Percentiles rank a stretch among this genome's conserved stretches.
phyloP scores from a whole-genome alignment of 225 moss, liverwort and hornwort species.

The Sphagnum contortum region DNA sequence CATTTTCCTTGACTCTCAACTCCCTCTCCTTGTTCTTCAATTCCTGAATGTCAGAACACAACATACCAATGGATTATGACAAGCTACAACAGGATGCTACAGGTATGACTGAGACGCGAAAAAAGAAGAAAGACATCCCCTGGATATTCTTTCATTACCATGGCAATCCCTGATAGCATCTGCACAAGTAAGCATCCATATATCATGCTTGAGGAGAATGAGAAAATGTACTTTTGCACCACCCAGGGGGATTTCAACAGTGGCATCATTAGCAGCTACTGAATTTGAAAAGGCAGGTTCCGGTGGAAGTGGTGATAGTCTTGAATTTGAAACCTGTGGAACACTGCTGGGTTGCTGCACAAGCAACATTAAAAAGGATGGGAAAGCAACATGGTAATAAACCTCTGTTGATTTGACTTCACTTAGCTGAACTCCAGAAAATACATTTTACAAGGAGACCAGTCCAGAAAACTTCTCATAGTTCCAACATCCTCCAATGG shows the following conservation, averaged over 20 bases:
- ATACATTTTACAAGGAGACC: too few species aligned
- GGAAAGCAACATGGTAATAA: too few species aligned
- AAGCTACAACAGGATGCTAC: too few species aligned
- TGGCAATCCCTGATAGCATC: background rate
- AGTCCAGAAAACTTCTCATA: too few species aligned
- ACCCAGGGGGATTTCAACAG: constrained; percentile 87
- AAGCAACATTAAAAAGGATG: background rate
- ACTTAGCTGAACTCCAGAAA: too few species aligned
- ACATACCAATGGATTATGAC: background rate
- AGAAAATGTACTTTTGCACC: constrained; percentile 40
- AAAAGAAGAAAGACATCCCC: too few species aligned
- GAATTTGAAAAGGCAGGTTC: constrained; percentile 64
- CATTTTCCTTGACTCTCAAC: constrained; percentile 76
- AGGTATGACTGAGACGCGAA: too few species aligned
- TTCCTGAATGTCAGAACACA: constrained; percentile 34
- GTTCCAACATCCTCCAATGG: too few species aligned
- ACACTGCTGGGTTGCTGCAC: constrained; percentile 53
- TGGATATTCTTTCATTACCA: too few species aligned
- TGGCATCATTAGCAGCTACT: constrained; percentile 66
- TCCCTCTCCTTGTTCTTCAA: constrained; percentile 79
- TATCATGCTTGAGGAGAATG: too few species aligned
- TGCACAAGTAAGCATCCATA: background rate
- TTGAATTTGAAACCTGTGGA: constrained; percentile 71
- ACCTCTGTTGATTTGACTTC: too few species aligned
- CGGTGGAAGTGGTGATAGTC: constrained; percentile 85